Evolutionary conservation across 2,329 filamentous ascomycete genomes (phyloP).

Genomic region (Monilinia fructigena): DNA sequence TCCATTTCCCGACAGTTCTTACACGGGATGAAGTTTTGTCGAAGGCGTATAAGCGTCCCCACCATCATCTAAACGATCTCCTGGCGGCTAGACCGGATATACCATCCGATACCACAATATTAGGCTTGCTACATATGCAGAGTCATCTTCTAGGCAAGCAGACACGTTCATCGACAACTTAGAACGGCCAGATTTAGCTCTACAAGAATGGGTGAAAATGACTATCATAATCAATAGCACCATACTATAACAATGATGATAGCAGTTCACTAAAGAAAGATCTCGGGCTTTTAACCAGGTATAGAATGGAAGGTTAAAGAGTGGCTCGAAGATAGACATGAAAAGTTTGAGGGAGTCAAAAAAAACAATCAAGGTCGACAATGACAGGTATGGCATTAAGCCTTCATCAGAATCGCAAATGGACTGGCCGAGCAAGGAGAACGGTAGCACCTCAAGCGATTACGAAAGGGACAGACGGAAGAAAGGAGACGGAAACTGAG

Average conservation of each 20-base stretch:
- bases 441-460: background rate
- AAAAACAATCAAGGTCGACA: background rate
- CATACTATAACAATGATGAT: background rate
- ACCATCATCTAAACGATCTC: slow-evolving; percentile 4
- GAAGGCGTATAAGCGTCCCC: background rate
- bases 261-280: background rate
- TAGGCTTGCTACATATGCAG: slow-evolving; percentile 10
- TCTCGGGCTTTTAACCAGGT: background rate
- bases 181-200: slow-evolving; percentile 17
- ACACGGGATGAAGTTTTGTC: background rate
- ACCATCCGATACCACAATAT: background rate
- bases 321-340: background rate
- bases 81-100: slow-evolving; percentile 2
- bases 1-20: background rate
- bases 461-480: background rate
- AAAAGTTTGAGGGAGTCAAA: background rate
- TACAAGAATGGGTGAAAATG: slow-evolving; percentile 13
- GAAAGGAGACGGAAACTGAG: background rate
- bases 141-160: slow-evolving; percentile 3
- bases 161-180: slow-evolving; percentile 9
- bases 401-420: background rate
- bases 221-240: background rate
- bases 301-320: background rate
- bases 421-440: background rate
- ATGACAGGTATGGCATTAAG: background rate